phyloP scores from a whole-genome alignment of 140 eudicot genomes.

The Ambrosia hybrid region DNA sequence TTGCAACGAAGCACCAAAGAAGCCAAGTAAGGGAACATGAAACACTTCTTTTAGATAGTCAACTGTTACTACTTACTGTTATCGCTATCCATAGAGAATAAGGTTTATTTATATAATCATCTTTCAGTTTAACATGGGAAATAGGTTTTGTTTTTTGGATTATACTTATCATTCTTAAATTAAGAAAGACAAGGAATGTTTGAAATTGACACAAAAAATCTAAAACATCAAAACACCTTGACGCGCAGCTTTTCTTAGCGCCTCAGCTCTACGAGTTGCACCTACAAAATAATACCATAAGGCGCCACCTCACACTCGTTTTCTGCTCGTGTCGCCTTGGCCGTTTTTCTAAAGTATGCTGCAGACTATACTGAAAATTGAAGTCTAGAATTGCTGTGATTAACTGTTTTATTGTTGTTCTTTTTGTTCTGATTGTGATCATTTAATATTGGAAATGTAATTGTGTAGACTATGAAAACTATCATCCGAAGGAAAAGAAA shows the following conservation, averaged over 20 bases:
- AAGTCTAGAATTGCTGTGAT: neutral
- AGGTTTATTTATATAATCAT: neutral
- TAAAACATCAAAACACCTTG: too few species aligned
- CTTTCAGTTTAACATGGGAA: neutral
- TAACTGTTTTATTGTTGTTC: neutral
- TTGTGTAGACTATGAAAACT: conserved; percentile 61
- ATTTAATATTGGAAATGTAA: neutral
- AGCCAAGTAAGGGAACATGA: neutral
- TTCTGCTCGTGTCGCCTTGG: too few species aligned
- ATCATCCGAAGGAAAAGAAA: conserved; percentile 57
- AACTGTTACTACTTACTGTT: neutral
- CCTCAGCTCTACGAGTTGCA: too few species aligned
- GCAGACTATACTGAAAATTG: conserved; percentile 3
- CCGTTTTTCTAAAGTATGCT: neutral
- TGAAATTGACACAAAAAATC: too few species aligned
- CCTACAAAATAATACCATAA: too few species aligned
- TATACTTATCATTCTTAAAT: neutral
- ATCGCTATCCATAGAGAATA: conserved; percentile 25
- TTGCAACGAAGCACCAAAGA: conserved; percentile 49
- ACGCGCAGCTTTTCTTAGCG: too few species aligned
- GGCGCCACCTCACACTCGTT: too few species aligned
- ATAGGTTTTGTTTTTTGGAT: neutral
- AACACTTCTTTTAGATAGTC: too few species aligned
- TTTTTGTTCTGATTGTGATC: conserved; percentile 1
- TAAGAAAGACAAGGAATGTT: neutral